A percentile compares a stretch with the other conserved stretches of the same genome.
Evolutionary conservation across 2,329 filamentous ascomycete species (phyloP).

Genomic region (Tolypocladium pustulatum): DNA sequence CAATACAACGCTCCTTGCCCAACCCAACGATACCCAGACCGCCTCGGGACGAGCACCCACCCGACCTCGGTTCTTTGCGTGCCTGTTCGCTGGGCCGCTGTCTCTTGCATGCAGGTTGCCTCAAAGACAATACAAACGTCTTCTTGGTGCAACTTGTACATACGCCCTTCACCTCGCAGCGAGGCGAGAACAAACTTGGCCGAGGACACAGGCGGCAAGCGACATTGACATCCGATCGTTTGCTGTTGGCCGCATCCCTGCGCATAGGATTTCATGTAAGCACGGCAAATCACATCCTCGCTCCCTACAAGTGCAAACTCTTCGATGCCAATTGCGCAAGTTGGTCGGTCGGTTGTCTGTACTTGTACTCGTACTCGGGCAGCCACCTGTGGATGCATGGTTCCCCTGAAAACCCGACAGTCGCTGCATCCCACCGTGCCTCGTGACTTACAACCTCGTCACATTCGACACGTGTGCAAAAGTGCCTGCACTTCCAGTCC

Average conservation of each 20-base stretch:
- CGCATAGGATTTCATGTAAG: slow-evolving; percentile 1
- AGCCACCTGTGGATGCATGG: not conserved
- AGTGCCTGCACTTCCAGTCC: not conserved
- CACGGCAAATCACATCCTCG: slow-evolving; percentile 1
- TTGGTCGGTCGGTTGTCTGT: not conserved
- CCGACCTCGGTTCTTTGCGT: not conserved
- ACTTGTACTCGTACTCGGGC: not conserved
- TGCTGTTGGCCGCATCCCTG: not conserved
- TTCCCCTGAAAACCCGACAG: not conserved
- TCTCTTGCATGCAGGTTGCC: not conserved
- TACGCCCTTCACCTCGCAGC: not conserved
- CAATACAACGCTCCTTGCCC: slow-evolving; percentile 2
- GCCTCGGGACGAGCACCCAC: not conserved
- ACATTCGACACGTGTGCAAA: not conserved
- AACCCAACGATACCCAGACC: not conserved
- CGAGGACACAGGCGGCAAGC: slow-evolving; percentile 1
- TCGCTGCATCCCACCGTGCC: not conserved
- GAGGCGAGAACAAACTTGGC: not conserved
- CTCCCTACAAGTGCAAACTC: not conserved
- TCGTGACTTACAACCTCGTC: not conserved
- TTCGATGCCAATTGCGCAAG: not conserved
- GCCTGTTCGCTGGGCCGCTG: not conserved
- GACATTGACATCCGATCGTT: not conserved
- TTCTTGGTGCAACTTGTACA: not conserved
- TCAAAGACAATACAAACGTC: not conserved